These are phyloP conservation scores for Diaporthe australafricana DNA, from an alignment of 2,329 filamentous ascomycete genomes.

Conservation along the genomic window DNA sequence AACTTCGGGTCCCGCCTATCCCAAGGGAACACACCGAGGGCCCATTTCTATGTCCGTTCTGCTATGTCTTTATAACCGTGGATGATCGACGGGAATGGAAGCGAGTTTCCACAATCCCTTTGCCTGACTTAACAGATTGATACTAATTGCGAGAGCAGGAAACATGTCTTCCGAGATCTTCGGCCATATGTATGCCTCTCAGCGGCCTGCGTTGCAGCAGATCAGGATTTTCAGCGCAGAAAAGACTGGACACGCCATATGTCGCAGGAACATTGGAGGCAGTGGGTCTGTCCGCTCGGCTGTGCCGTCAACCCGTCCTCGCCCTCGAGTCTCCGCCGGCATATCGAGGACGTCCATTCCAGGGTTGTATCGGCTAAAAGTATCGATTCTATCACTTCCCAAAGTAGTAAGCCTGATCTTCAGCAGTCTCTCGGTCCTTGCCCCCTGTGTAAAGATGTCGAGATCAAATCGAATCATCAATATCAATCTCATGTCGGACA, in stretches of 20 bases:
- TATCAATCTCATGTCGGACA: conserved; percentile 13
- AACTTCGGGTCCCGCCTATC: conserved; percentile 5
- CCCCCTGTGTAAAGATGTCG: neutral
- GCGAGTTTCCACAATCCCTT: neutral
- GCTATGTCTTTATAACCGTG: conserved; percentile 3
- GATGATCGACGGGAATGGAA: conserved; percentile 3
- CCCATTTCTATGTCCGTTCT: conserved; percentile 14
- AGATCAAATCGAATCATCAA: conserved; percentile 2
- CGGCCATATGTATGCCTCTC: neutral
- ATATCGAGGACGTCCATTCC: neutral
- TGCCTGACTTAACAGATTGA: neutral
- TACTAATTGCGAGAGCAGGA: neutral
- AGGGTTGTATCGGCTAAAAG: neutral
- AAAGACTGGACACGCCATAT: conserved; percentile 18
- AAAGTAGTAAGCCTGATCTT: neutral
- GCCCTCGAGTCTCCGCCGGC: neutral
- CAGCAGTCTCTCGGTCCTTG: neutral
- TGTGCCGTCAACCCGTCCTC: neutral
- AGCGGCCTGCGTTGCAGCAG: neutral
- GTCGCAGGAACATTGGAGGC: conserved; percentile 17
- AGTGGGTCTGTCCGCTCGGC: neutral
- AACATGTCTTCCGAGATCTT: conserved; percentile 15
- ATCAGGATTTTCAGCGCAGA: neutral
- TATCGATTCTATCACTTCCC: neutral
- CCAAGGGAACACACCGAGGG: neutral